These are phyloP conservation scores for Eruca vesicaria DNA, from an alignment of 441 rosid genomes.

Conservation along the genomic window DNA sequence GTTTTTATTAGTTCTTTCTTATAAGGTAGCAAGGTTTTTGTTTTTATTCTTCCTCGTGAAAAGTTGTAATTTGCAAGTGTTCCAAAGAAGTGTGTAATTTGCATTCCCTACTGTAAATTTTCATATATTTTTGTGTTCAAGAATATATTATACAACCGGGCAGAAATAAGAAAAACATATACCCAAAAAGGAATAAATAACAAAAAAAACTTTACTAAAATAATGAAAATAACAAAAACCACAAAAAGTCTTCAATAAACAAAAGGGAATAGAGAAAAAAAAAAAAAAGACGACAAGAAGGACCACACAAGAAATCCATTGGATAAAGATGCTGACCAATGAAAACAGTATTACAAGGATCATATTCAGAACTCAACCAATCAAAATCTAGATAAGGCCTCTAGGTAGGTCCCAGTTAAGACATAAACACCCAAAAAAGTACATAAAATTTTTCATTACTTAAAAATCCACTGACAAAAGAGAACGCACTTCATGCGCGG, in stretches of 20 bases:
- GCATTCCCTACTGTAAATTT: neutral
- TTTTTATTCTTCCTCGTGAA: neutral
- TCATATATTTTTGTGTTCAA: neutral
- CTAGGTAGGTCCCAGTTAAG: constrained; percentile 33
- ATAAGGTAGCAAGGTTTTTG: neutral
- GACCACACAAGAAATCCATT: constrained; percentile 65
- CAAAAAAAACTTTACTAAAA: neutral
- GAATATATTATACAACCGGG: neutral
- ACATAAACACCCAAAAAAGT: constrained; percentile 38
- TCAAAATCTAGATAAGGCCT: constrained; percentile 66
- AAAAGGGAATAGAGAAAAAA: neutral
- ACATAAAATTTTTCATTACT: constrained; percentile 1
- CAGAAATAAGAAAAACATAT: neutral
- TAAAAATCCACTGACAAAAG: constrained; percentile 27
- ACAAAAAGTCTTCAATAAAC: constrained; percentile 3
- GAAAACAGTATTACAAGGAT: constrained; percentile 42
- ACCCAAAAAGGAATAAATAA: neutral
- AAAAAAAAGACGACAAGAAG: constrained; percentile 11
- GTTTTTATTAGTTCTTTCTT: neutral
- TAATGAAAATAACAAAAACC: neutral
- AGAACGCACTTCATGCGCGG: constrained; percentile 25
- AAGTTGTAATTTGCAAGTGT: neutral
- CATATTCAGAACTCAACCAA: constrained; percentile 48
- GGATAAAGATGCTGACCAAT: constrained; percentile 56
- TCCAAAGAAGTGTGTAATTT: neutral